Evolutionary conservation across 2,329 filamentous ascomycete genomes (phyloP).

Genomic region (Fusarium chuoi): DNA sequence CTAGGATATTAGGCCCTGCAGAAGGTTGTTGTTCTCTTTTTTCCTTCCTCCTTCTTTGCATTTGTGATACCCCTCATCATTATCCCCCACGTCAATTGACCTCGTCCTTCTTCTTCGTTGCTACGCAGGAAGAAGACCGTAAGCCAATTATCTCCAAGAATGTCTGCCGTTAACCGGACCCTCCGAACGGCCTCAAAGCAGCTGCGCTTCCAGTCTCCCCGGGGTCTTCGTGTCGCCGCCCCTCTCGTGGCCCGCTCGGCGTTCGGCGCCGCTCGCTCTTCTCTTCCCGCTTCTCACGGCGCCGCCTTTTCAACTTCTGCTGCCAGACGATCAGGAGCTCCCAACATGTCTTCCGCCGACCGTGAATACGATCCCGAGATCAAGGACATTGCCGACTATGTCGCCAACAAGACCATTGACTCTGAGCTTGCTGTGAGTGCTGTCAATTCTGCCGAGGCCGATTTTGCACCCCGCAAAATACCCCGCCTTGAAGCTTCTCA

Average conservation of each 20-base stretch:
- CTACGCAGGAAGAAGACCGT: conserved; percentile 17
- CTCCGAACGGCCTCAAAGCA: conserved; percentile 66
- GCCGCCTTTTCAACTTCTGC: conserved; percentile 62
- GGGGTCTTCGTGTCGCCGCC: conserved; percentile 51
- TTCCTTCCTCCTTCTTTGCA: neutral
- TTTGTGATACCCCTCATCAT: conserved; percentile 31
- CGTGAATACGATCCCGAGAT: conserved; percentile 90
- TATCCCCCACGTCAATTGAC: conserved; percentile 17
- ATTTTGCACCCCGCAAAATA: conserved; percentile 36
- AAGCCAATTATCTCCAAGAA: conserved; percentile 38
- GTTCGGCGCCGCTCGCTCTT: conserved; percentile 47
- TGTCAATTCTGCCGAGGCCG: conserved; percentile 5
- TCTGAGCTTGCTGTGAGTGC: conserved; percentile 89
- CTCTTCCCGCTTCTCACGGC: conserved; percentile 51
- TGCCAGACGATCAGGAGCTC: conserved; percentile 59
- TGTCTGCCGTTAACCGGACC: conserved; percentile 66
- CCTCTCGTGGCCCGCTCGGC: conserved; percentile 50
- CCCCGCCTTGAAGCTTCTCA: conserved; percentile 24
- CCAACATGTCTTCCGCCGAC: conserved; percentile 60
- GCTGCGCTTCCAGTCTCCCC: conserved; percentile 57
- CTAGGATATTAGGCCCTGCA: conserved; percentile 15
- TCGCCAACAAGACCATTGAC: conserved; percentile 89
- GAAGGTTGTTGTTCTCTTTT: conserved; percentile 15
- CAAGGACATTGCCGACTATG: conserved; percentile 92
- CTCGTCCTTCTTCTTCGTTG: conserved; percentile 19